These are phyloP conservation scores for Cystofilobasidium macerans DNA, from an alignment of 768 basidiomycete species.

Conservation along the genomic window DNA sequence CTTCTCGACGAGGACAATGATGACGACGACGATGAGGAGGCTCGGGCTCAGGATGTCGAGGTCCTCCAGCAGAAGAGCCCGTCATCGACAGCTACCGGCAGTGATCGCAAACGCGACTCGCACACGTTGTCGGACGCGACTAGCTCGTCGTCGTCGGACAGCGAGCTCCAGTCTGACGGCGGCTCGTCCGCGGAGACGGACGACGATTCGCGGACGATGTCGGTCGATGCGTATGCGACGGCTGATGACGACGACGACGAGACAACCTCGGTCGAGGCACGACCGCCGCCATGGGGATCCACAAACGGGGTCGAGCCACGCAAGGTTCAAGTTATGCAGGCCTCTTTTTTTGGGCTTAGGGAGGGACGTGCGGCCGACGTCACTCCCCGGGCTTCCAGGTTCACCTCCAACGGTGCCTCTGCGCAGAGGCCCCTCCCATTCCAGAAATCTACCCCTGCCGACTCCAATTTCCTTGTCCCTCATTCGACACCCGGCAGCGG, in stretches of 20 bases:
- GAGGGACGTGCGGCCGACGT: conserved; percentile 13
- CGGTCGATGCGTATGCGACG: conserved; percentile 22
- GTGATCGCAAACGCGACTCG: background rate
- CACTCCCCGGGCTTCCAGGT: background rate
- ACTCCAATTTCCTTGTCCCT: background rate
- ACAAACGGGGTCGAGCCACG: conserved; percentile 69
- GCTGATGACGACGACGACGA: conserved; percentile 27
- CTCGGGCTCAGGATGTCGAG: background rate
- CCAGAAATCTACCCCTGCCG: background rate
- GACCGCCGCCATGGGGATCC: conserved; percentile 51
- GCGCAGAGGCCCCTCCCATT: conserved; percentile 20
- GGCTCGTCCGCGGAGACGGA: background rate
- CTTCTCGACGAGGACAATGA: conserved; percentile 32
- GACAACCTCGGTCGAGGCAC: conserved; percentile 28
- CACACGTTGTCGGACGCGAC: background rate
- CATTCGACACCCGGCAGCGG: conserved; percentile 47
- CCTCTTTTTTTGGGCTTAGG: conserved; percentile 52
- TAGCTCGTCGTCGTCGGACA: background rate
- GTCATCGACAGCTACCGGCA: background rate
- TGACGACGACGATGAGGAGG: conserved; percentile 26
- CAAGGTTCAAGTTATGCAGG: conserved; percentile 88
- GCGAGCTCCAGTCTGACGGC: background rate
- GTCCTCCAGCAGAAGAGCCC: background rate
- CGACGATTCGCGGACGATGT: conserved; percentile 29
- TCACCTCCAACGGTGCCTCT: conserved; percentile 28